Evolutionary conservation across 2,329 filamentous ascomycete genomes (phyloP).

Genomic region (Hypoxylon sp.): DNA sequence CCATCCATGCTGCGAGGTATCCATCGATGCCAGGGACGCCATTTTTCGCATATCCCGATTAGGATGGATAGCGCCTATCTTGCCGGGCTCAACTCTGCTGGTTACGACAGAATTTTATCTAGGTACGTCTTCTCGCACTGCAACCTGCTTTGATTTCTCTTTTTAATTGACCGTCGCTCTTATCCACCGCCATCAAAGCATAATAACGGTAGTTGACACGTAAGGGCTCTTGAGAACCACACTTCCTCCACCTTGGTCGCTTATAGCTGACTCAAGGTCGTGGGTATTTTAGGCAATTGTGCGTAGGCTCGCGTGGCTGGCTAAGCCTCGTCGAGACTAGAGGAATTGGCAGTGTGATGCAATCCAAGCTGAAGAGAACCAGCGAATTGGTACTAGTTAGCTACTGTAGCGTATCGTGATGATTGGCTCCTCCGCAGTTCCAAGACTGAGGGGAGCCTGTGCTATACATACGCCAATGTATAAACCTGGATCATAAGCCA

Average conservation of each 20-base stretch:
- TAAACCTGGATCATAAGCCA: constrained; percentile 32
- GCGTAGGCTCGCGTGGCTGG: constrained; percentile 3
- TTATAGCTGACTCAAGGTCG: constrained; percentile 36
- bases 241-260: constrained; percentile 23
- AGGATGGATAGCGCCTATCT: constrained; percentile 6
- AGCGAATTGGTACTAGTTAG: constrained; percentile 31
- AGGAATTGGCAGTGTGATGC: constrained; percentile 20
- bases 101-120: background rate
- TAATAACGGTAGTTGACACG: constrained; percentile 1
- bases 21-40: constrained; percentile 19
- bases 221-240: background rate
- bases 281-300: no score
- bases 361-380: constrained; percentile 31
- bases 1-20: background rate
- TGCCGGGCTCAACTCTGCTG: background rate
- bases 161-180: background rate
- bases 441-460: constrained; percentile 30
- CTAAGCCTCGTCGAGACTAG: constrained; percentile 34
- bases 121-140: background rate
- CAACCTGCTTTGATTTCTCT: background rate
- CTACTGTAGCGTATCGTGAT: constrained; percentile 21
- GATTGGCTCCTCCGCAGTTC: constrained; percentile 41
- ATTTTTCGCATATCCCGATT: constrained; percentile 13
- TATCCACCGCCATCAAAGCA: background rate
- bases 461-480: constrained; percentile 29